Evolutionary conservation across 1,284 basidiomycete species (phyloP).

Genomic region (Ustilago bromivora): DNA sequence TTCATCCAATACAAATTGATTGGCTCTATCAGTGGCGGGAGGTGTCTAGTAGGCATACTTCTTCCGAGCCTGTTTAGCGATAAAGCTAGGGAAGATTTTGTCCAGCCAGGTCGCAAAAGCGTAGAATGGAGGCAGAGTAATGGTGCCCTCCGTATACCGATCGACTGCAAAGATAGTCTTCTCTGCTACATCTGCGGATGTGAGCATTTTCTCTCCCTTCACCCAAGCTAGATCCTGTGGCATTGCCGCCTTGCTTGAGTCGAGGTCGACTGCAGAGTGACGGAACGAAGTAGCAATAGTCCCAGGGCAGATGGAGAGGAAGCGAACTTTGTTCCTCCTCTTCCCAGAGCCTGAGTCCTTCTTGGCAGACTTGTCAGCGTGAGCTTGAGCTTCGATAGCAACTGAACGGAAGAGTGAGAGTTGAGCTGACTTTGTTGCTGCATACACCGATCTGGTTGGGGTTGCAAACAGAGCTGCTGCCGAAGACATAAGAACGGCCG

Average conservation of each 20-base stretch:
- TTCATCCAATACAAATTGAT: background rate
- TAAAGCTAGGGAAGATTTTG: constrained; percentile 40
- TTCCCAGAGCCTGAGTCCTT: background rate
- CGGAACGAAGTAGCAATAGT: constrained; percentile 66
- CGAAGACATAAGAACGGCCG: constrained; percentile 83
- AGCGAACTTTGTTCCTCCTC: constrained; percentile 49
- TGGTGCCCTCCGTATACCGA: constrained; percentile 37
- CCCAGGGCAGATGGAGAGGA: constrained; percentile 63
- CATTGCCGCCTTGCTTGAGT: constrained; percentile 20
- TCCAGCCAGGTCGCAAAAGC: constrained; percentile 43
- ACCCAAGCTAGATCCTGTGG: constrained; percentile 48
- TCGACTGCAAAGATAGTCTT: constrained; percentile 56
- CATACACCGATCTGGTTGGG: constrained; percentile 86
- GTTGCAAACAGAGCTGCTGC: constrained; percentile 84
- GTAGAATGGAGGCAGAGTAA: constrained; percentile 52
- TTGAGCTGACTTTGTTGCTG: constrained; percentile 84
- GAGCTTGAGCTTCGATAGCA: constrained; percentile 76
- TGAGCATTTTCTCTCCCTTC: constrained; percentile 54
- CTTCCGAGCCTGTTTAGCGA: constrained; percentile 27
- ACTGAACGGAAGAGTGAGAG: constrained; percentile 82
- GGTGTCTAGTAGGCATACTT: constrained; percentile 45
- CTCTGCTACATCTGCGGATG: constrained; percentile 40
- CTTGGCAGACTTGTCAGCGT: constrained; percentile 34
- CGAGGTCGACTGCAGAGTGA: constrained; percentile 58
- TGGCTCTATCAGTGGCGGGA: background rate